Evolutionary conservation across 179 eudicot species (phyloP), one percentile per base, ranked within the genome.

Genomic region (Gypsophila paniculata): DNA sequence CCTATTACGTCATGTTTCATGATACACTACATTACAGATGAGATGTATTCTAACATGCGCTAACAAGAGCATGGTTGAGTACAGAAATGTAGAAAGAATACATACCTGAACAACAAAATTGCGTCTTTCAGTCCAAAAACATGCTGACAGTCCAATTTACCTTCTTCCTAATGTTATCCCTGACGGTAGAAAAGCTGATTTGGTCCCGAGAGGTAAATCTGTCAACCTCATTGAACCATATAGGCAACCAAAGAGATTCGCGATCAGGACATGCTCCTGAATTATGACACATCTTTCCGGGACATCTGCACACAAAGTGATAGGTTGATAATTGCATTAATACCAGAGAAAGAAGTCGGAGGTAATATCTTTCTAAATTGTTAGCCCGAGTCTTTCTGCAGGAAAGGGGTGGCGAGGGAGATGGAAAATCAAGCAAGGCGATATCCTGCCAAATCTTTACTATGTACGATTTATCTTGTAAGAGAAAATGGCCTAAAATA

Each of bases 201-300:
- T 95, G 99, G 78, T 95, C 99, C 72, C 99, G 81, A 42, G 99
- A 85, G 53, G 99, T 95, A 77, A 92, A 95, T 36, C 96, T 96
- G 73, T 92, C 99, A 63, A 95, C 99, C 84, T 95, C 99, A 72
- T 95, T 81, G 82, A 90, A 95, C 99, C 99, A 95, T n/a, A n/a
- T 36, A 95, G 89, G 78, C 99, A 95, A 46, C 95, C 81, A 68
- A 92, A 95, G 58, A 92, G 97, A 72, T 92, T 90, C 42, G 97
- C 77, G 67, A 95, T 90, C 0, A 96, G 97, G 65, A 87, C 83
- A 75, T 92, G 99, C 78, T 92, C 99, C 80, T 86, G 89, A 65
- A 95, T 74, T 62, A 95, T 86, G 13, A 95, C 93, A 72, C 99
- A 95, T 68, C 99, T 96, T 87, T 95, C 99, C 26, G 99, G 99